A percentile compares a stretch with the other conserved stretches of the same genome.
These are phyloP conservation scores for Actinomortierella ambigua DNA, from an alignment of 371 early-diverging fungal species.

Conservation along the genomic window DNA sequence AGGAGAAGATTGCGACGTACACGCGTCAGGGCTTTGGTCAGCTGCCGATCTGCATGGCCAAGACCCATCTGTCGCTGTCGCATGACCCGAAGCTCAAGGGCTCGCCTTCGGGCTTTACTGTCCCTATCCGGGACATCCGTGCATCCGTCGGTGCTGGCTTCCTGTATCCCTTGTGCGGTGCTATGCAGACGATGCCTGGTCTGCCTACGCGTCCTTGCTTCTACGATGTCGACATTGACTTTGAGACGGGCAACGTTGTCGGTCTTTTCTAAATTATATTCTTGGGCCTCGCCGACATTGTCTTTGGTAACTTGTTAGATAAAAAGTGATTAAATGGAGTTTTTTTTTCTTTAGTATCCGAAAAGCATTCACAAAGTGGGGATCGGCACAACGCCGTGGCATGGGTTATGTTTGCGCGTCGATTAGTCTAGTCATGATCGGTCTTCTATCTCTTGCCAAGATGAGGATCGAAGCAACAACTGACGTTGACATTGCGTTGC, in stretches of 20 bases:
- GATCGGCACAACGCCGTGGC: too few relatives aligned
- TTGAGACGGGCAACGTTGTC: conserved; percentile 79
- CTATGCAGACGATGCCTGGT: conserved; percentile 99
- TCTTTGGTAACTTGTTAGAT: too few relatives aligned
- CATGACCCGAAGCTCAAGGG: conserved; percentile 91
- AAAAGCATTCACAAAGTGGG: too few relatives aligned
- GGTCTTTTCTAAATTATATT: conserved; percentile 81
- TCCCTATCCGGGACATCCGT: conserved; percentile 93
- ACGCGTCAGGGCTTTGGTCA: conserved; percentile 82
- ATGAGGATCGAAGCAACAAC: too few relatives aligned
- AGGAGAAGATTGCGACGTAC: conserved; percentile 81
- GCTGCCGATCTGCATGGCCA: conserved; percentile 98
- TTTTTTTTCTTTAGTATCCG: too few relatives aligned
- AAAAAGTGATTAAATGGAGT: too few relatives aligned
- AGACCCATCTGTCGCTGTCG: conserved; percentile 93
- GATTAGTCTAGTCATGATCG: too few relatives aligned
- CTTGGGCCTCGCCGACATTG: too few relatives aligned
- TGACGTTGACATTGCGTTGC: too few relatives aligned
- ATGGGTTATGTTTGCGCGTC: too few relatives aligned
- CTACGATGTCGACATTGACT: conserved; percentile 94
- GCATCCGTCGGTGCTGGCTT: conserved; percentile 98
- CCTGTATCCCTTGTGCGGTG: conserved; percentile 93
- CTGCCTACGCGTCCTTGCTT: conserved; percentile 96
- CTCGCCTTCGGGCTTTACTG: conserved; percentile 90
- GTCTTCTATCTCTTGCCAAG: too few relatives aligned